phyloP scores from a whole-genome alignment of 2,329 filamentous ascomycete species.

The Sordariomycetes sp. region DNA sequence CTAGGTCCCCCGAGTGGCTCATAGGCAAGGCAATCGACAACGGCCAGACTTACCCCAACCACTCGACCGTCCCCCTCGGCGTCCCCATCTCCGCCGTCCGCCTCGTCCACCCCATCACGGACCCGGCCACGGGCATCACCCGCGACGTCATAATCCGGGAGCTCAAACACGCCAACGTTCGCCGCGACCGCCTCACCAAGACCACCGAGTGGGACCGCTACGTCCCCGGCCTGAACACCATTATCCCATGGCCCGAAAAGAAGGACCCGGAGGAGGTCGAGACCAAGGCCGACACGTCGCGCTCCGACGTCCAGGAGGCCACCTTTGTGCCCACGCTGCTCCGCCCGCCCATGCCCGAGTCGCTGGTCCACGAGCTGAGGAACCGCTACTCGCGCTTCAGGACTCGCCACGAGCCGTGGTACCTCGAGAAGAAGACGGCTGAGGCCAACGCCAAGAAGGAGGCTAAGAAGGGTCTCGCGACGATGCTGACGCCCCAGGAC shows the following conservation, averaged over 20 bases:
- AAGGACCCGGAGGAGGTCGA: constrained; percentile 36
- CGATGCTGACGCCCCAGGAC: constrained; percentile 42
- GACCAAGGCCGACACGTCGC: constrained; percentile 55
- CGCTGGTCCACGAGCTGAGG: constrained; percentile 75
- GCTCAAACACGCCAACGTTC: constrained; percentile 38
- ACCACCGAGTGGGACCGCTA: constrained; percentile 36
- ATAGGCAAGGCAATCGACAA: constrained; percentile 20
- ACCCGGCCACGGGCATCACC: constrained; percentile 48
- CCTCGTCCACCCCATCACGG: constrained; percentile 64
- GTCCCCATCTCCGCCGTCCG: constrained; percentile 62
- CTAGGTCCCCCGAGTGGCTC: constrained; percentile 9
- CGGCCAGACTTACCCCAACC: constrained; percentile 15
- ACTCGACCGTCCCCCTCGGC: constrained; percentile 32
- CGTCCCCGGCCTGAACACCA: constrained; percentile 57
- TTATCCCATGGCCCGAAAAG: constrained; percentile 69
- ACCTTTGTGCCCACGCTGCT: constrained; percentile 72
- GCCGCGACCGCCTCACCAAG: constrained; percentile 23
- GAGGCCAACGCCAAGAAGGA: constrained; percentile 37
- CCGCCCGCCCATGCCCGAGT: constrained; percentile 61
- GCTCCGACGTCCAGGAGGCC: constrained; percentile 58
- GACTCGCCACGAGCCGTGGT: constrained; percentile 66
- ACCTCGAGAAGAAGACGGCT: constrained; percentile 48
- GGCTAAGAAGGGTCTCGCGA: constrained; percentile 16
- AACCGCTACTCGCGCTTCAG: constrained; percentile 74
- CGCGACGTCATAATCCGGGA: constrained; percentile 70